phyloP scores from a whole-genome alignment of 2,329 filamentous ascomycete species.

The Elsinoe necatrix region DNA sequence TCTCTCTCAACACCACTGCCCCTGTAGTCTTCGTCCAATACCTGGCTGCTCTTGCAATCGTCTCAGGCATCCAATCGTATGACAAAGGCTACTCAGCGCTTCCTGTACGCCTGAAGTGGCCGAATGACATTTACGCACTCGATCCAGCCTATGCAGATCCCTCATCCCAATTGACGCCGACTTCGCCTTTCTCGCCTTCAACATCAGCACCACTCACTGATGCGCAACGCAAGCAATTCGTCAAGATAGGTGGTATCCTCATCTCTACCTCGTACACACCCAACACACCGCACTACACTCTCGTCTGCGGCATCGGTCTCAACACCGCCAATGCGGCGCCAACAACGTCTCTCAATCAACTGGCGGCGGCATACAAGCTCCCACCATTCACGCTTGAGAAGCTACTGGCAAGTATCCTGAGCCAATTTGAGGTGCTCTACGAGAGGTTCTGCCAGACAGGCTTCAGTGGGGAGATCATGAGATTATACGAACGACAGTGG shows the following conservation, averaged over 20 bases:
- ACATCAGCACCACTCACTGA: neutral
- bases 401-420: constrained; percentile 72
- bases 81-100: constrained; percentile 63
- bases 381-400: constrained; percentile 63
- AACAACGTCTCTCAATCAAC: constrained; percentile 74
- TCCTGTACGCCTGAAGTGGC: constrained; percentile 89
- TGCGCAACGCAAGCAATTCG: constrained; percentile 63
- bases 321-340: constrained; percentile 79
- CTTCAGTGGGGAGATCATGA: constrained; percentile 65
- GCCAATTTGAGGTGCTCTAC: constrained; percentile 70
- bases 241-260: constrained; percentile 89
- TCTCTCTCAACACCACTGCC: constrained; percentile 59
- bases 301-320: constrained; percentile 73
- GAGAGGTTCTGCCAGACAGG: constrained; percentile 63
- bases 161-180: neutral
- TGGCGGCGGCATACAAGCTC: constrained; percentile 45
- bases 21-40: constrained; percentile 94
- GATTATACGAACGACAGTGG: constrained; percentile 74
- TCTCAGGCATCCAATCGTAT: constrained; percentile 74
- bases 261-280: constrained; percentile 77
- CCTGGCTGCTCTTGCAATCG: constrained; percentile 76
- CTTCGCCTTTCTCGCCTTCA: neutral
- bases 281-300: constrained; percentile 59
- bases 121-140: constrained; percentile 68
- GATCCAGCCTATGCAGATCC: constrained; percentile 22